A percentile compares a stretch with the other conserved stretches of the same genome.
These are phyloP conservation scores for Vigna hirtella DNA, from an alignment of 306 rosid genomes.

Conservation along the genomic window DNA sequence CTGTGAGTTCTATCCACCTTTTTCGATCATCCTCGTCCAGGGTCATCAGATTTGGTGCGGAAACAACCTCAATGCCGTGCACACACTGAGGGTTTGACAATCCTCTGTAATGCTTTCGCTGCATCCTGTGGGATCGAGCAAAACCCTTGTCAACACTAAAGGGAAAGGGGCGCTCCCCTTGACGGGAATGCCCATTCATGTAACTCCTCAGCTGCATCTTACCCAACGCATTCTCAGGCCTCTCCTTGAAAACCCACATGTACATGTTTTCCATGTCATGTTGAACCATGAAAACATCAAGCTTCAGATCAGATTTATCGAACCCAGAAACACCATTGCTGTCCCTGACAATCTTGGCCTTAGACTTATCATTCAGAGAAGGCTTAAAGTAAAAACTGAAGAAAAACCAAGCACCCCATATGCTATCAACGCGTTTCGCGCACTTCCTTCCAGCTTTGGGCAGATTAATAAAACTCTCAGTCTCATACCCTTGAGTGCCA, in stretches of 20 bases:
- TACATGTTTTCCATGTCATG: slow-evolving; percentile 99
- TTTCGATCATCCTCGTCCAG: slow-evolving; percentile 79
- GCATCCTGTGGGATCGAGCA: slow-evolving; percentile 96
- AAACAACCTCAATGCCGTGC: slow-evolving; percentile 82
- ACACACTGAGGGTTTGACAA: slow-evolving; percentile 95
- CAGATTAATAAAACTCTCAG: slow-evolving; percentile 65
- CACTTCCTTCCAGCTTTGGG: slow-evolving; percentile 85
- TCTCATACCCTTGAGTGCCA: slow-evolving; percentile 78
- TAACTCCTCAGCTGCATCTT: slow-evolving; percentile 98
- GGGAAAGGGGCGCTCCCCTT: slow-evolving; percentile 92
- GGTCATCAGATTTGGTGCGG: slow-evolving; percentile 65
- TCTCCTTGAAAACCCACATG: slow-evolving; percentile 99
- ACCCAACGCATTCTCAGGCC: slow-evolving; percentile 92
- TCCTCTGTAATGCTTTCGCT: slow-evolving; percentile 90
- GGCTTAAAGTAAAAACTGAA: slow-evolving; percentile 93
- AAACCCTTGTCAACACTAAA: slow-evolving; percentile 88
- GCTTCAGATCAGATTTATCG: slow-evolving; percentile 87
- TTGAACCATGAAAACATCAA: slow-evolving; percentile 92
- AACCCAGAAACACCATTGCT: slow-evolving; percentile 78
- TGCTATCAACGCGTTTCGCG: slow-evolving; percentile 79
- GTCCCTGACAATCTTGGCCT: slow-evolving; percentile 77
- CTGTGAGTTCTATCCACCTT: slow-evolving; percentile 91
- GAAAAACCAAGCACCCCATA: slow-evolving; percentile 99
- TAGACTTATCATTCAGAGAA: slow-evolving; percentile 71
- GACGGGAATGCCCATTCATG: slow-evolving; percentile 99